phyloP scores from a whole-genome alignment of 2,329 filamentous ascomycete genomes.

The Ustulina deusta region DNA sequence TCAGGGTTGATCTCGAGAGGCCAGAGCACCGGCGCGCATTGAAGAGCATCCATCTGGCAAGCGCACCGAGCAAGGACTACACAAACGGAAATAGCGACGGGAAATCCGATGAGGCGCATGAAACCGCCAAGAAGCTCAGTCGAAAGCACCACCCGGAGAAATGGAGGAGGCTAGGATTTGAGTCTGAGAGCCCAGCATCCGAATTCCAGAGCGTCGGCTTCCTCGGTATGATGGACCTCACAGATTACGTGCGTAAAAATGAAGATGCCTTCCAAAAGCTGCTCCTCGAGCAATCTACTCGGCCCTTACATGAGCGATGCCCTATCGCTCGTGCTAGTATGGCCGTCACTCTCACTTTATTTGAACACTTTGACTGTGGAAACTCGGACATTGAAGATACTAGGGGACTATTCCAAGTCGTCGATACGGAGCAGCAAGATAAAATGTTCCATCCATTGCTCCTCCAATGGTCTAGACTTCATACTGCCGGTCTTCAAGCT shows the following conservation, averaged over 20 bases:
- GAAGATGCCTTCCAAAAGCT: constrained; percentile 94
- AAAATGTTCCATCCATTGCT: constrained; percentile 87
- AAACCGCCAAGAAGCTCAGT: constrained; percentile 68
- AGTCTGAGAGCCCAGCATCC: constrained; percentile 84
- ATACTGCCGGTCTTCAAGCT: constrained; percentile 84
- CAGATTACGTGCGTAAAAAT: constrained; percentile 91
- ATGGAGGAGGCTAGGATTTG: constrained; percentile 92
- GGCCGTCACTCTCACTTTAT: constrained; percentile 86
- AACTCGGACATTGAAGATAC: constrained; percentile 82
- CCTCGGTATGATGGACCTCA: constrained; percentile 96
- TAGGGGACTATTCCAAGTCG: constrained; percentile 79
- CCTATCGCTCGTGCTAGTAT: constrained; percentile 89
- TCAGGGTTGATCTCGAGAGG: constrained; percentile 85
- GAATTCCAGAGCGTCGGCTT: constrained; percentile 91
- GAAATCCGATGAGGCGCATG: constrained; percentile 55
- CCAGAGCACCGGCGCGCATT: constrained; percentile 89
- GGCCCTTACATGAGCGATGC: constrained; percentile 78
- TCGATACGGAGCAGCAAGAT: constrained; percentile 86
- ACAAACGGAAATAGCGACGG: constrained; percentile 49
- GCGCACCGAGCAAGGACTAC: constrained; percentile 67
- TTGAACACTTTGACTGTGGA: constrained; percentile 96
- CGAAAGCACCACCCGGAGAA: constrained; percentile 87
- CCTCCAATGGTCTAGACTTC: constrained; percentile 91
- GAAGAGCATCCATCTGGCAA: constrained; percentile 86
- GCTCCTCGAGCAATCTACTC: constrained; percentile 86